These are phyloP conservation scores for Drechslerella stenobrocha DNA, from an alignment of 2,329 filamentous ascomycete genomes.

Conservation along the genomic window DNA sequence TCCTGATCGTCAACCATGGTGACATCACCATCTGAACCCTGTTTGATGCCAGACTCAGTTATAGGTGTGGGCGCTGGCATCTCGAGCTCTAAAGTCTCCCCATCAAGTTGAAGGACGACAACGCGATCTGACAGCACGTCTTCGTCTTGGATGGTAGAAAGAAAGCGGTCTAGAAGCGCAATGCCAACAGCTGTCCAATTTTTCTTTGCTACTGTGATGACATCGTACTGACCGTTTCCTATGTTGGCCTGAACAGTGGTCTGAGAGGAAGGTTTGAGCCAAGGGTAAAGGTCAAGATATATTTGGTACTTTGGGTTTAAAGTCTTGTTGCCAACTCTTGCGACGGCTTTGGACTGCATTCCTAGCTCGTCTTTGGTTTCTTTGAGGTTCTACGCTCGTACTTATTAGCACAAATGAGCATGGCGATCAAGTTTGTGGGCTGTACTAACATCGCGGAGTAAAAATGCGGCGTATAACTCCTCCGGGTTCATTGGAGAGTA, in stretches of 20 bases:
- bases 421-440: not conserved
- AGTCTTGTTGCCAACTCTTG: constrained; percentile 38
- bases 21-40: constrained; percentile 49
- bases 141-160: constrained; percentile 23
- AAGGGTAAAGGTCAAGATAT: constrained; percentile 40
- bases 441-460: constrained; percentile 49
- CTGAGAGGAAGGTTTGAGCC: constrained; percentile 31
- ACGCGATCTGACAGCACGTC: constrained; percentile 27
- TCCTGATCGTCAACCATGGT: constrained; percentile 51
- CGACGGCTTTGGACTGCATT: constrained; percentile 30
- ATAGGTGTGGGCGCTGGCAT: constrained; percentile 31
- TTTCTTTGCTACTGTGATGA: constrained; percentile 35
- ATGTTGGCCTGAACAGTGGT: constrained; percentile 21
- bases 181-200: constrained; percentile 39
- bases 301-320: constrained; percentile 43
- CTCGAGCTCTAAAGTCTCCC: constrained; percentile 41
- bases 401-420: not conserved
- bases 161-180: constrained; percentile 33
- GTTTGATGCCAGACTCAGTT: constrained; percentile 26
- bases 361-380: constrained; percentile 35
- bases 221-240: constrained; percentile 26
- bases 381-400: constrained; percentile 18
- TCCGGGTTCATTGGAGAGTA: constrained; percentile 49
- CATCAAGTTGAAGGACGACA: constrained; percentile 40
- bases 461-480: constrained; percentile 51